phyloP scores from a whole-genome alignment of 768 basidiomycete species.

The Phanerodontia chrysosporium region DNA sequence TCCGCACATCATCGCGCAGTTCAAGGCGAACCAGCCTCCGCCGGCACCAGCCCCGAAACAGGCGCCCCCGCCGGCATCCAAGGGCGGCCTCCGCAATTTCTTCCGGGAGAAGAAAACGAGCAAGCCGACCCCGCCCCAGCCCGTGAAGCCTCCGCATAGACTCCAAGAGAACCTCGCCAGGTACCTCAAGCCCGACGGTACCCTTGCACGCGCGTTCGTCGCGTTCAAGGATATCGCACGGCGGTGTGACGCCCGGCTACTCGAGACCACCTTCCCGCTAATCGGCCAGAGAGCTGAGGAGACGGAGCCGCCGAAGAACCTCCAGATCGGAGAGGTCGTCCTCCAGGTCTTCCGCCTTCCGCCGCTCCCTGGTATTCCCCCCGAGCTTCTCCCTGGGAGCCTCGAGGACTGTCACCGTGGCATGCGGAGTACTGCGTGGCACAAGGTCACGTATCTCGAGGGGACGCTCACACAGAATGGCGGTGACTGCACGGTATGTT shows the following conservation, averaged over 20 bases:
- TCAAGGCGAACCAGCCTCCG: conserved; percentile 53
- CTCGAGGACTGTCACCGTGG: conserved; percentile 91
- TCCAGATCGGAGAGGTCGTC: conserved; percentile 83
- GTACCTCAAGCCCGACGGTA: conserved; percentile 82
- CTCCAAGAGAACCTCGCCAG: conserved; percentile 75
- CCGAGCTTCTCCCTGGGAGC: conserved; percentile 81
- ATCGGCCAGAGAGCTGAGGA: conserved; percentile 67
- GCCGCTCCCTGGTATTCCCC: conserved; percentile 75
- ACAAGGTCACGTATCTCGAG: conserved; percentile 91
- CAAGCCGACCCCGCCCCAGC: conserved; percentile 40
- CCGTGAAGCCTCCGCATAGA: conserved; percentile 31
- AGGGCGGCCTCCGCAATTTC: conserved; percentile 68
- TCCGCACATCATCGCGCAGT: conserved; percentile 77
- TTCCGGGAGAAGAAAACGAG: conserved; percentile 69
- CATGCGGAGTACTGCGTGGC: conserved; percentile 86
- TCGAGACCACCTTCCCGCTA: conserved; percentile 79
- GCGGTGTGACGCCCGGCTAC: conserved; percentile 79
- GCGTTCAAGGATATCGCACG: conserved; percentile 83
- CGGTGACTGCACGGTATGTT: conserved; percentile 83
- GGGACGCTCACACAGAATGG: conserved; percentile 90
- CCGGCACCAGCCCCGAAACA: conserved; percentile 27
- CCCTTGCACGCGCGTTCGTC: conserved; percentile 82
- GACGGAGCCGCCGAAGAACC: conserved; percentile 51
- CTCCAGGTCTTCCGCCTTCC: conserved; percentile 90
- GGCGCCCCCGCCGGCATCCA: conserved; percentile 49